Conservation (phyloP, 345 rosid genomes). For the Kandelia obovata region DNA sequence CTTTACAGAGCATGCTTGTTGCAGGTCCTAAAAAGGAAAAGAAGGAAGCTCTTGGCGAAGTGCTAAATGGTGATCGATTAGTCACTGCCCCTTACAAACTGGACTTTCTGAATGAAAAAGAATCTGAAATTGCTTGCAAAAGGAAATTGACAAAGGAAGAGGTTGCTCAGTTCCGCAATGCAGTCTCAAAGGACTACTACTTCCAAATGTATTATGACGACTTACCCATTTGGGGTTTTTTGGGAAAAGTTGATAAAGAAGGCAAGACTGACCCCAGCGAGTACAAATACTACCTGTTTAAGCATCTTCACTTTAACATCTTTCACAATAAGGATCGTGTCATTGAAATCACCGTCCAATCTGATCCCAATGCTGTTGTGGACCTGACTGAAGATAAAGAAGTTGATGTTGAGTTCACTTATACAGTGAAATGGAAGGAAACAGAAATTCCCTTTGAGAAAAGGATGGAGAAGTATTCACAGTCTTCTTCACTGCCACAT, state of each 20-base stretch:
- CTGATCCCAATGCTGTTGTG: conserved; percentile 68
- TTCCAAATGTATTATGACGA: conserved; percentile 92
- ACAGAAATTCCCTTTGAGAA: conserved; percentile 75
- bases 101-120: conserved; percentile 63
- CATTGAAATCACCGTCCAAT: conserved; percentile 61
- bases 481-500: conserved; percentile 83
- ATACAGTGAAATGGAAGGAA: conserved; percentile 89
- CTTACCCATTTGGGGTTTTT: conserved; percentile 85
- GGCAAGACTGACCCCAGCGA: conserved; percentile 56
- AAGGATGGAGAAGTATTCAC: conserved; percentile 84
- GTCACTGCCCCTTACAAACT: conserved; percentile 86
- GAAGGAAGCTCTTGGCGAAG: conserved; percentile 90
- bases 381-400: conserved; percentile 81
- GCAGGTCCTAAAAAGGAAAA: conserved; percentile 68
- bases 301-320: conserved; percentile 72
- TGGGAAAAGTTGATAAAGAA: conserved; percentile 81
- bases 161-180: conserved; percentile 54
- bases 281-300: conserved; percentile 62
- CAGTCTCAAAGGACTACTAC: conserved; percentile 74
- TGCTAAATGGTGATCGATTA: conserved; percentile 77
- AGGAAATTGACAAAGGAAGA: conserved; percentile 53
- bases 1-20: conserved; percentile 5
- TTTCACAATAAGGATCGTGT: conserved; percentile 72
- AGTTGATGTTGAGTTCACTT: conserved; percentile 72
- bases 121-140: conserved; percentile 57